Base-by-base conservation (phyloP, 2,329 filamentous ascomycete species). In the Aspergillus oerlinghausenensis region DNA sequence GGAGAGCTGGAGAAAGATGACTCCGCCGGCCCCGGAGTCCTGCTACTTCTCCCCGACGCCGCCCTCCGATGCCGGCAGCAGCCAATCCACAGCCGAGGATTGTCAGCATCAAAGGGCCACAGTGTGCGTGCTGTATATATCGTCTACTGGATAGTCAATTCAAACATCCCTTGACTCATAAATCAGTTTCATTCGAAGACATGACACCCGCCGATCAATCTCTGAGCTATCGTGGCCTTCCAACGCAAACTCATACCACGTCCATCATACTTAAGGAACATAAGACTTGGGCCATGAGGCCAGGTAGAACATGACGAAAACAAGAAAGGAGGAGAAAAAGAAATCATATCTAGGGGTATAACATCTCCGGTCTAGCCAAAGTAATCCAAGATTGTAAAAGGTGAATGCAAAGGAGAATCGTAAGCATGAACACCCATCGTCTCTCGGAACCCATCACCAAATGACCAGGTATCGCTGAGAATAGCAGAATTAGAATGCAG, bases 401-500 rank as follows among this genome's bases (percentile, higher is more conserved):
- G 11, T 54, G 38, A 4, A 55, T 19, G 21, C 28, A 25, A 28
- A 43, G 19, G 26, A 26, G 23, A 50, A 50, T 47, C 51, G 14
- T 32, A 43, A 43, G 10, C 52, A 40, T 29, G 35, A 51, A 58
- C 47, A 48, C 45, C 40, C 51, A 52, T 52, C 48, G 42, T 42
- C 45, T 25, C 51, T 40, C 32, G 19, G 29, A 54, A 40, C 28
- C 50, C 53, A 47, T 54, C 57, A 50, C 42, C 49, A 6, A 25
- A 54, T 42, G 58, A 57, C 64, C 56, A 56, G n/a, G 50, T 62
- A 49, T 23, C 52, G 54, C 59, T 57, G 59, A 35, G 56, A 56
- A 54, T 45, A 58, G 43, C 49, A 53, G 52, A 49, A 32, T 19
- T 43, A 42, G 40, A 42, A 38, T 52, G 19, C 45, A 45, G 19